Evolutionary conservation across 2,329 filamentous ascomycete species (phyloP), one percentile per base, ranked within the genome.

Genomic region (Byssochlamys sp.): DNA sequence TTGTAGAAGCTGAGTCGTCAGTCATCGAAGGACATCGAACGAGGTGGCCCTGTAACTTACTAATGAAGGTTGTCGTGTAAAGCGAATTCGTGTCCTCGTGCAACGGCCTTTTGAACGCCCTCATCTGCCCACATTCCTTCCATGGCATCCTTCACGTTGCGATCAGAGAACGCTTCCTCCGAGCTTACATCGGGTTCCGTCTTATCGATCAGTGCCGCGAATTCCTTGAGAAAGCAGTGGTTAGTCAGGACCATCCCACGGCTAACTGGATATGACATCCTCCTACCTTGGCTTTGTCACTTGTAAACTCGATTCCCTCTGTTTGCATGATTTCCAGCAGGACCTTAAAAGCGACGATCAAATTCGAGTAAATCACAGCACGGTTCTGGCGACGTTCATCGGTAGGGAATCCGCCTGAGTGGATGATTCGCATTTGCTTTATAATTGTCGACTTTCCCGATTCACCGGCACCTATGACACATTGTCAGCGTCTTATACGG

Each of bases 341-440:
- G 65, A 91, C 85, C 72, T 91, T 90, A 78, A 96, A 94, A 2
- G 92, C 92, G 66, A 95, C 89, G 55, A 96, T 80, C 63, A 97
- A 82, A 74, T 99, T 99, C 75, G 87, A 91, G 76, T 96, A 97
- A 64, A 97, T 91, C 68, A 96, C 91, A 14, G 91, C 89, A 66
- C 94, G 91, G 82, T 90, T 95, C 79, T 96, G 90, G 63, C 95
- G 85, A 73, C 91, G 89, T 74, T 97, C 94, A 62, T 84, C 85
- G 67, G 89, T 88, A 69, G 85, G 90, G 77, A 97, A 97, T 54
- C 94, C 92, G 73, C 91, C 86, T 12, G 90, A 86, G 73, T 97
- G 94, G 66, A 99, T 96, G 74, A 99, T 86, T 73, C 92, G 92
- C 94, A 99, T 97, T 80, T 97, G 92, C 79, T 97, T 97, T 63